Evolutionary conservation across 306 rosid genomes (phyloP), one percentile per base, ranked within the genome.

Genomic region (Prunus padus): DNA sequence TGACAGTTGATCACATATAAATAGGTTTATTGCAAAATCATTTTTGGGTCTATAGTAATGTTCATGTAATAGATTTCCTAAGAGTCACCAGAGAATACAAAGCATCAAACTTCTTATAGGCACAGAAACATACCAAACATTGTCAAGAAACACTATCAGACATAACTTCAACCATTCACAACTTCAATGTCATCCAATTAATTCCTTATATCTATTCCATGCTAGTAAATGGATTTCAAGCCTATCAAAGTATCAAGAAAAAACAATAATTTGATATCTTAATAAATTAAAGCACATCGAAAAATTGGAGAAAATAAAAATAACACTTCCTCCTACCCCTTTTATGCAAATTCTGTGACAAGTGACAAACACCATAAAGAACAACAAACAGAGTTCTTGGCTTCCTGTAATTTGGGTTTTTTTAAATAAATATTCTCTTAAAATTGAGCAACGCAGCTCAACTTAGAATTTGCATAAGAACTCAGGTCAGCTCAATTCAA

Each of bases 21-120:
- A 20, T 13, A 55, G 20, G 10, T 30, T 62, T 10, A 71, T 8
- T 55, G 23, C 52, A 54, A 5, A 3, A 42, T 26, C 37, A 9
- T 57, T 31, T 33, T 23, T 14, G 10, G 49, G 42, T 23, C 18
- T 9, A 55, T 8, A 1, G n/a, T n/a, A n/a, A n/a, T n/a, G n/a
- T n/a, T 31, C 63, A 11, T 3, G 8, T 4, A 55, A 71, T 1
- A 6, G 65, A 40, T 16, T 26, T 67, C 23, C 37, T 9, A 14
- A 5, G 22, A 15, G 26, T 15, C 46, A 19, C 62, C 42, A 0
- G 3, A 59, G 5, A 25, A 16, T 11, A 22, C 57, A 59, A 73
- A 44, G 56, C 77, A 60, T 73, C 57, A 11, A 73, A 73, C 67
- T 72, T 59, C 51, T n/a, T 46, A 12, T 18, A 16, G n/a, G 55